Conservation (phyloP, 257 asterid genomes). For the Petunia axillaris region DNA sequence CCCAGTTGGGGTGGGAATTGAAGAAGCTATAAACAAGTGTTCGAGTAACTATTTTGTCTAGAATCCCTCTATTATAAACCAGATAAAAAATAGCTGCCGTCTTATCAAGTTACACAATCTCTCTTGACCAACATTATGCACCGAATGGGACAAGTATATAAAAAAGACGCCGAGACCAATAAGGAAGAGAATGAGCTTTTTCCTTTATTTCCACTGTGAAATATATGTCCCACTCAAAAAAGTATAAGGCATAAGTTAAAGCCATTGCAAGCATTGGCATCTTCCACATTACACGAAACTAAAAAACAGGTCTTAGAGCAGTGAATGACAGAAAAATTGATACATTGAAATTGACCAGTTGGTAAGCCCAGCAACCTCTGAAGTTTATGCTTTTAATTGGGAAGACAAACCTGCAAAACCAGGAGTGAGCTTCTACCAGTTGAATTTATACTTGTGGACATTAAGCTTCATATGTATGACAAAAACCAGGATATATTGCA, state of each 20-base stretch:
- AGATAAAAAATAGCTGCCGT: neutral
- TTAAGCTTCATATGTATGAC: neutral
- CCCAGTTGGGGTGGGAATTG: neutral
- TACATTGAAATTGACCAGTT: neutral
- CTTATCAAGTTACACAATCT: neutral
- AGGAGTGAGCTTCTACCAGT: neutral
- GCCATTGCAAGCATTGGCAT: neutral
- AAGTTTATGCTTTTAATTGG: constrained; percentile 8
- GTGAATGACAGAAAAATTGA: constrained; percentile 5
- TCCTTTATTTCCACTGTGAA: constrained; percentile 23
- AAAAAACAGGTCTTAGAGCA: constrained; percentile 15
- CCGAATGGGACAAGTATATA: neutral
- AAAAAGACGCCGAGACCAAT: neutral
- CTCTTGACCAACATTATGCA: neutral
- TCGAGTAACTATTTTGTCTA: neutral
- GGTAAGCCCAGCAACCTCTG: constrained; percentile 17
- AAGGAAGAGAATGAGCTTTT: constrained; percentile 16
- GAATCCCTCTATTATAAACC: neutral
- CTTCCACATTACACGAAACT: constrained; percentile 4
- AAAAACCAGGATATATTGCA: constrained; percentile 4
- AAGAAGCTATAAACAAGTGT: neutral
- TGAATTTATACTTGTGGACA: neutral
- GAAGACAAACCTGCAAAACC: constrained; percentile 14
- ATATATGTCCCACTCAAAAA: neutral
- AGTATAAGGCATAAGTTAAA: neutral